Percentiles rank a stretch among this genome's conserved stretches.
Conservation (phyloP, 2,329 filamentous ascomycete genomes). For the Penicillium vulpinum region DNA sequence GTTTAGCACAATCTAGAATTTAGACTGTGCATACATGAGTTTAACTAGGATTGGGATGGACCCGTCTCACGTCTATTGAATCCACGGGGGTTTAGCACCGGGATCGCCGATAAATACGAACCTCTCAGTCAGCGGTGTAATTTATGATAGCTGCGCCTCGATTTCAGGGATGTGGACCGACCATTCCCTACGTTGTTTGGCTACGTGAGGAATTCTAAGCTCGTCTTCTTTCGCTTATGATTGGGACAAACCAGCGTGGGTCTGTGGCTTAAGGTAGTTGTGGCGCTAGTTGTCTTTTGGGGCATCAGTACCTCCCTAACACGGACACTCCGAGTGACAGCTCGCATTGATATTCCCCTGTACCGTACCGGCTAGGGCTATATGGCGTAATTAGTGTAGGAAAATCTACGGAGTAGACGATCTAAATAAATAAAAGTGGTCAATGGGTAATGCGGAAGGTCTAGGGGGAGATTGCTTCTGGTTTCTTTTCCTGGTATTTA, state of each 20-base stretch:
- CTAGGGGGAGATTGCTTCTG: not conserved
- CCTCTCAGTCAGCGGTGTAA: slow-evolving; percentile 19
- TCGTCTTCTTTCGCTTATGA: not conserved
- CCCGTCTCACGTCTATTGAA: not conserved
- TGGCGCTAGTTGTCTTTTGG: slow-evolving; percentile 5
- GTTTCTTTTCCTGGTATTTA: not conserved
- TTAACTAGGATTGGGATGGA: not conserved
- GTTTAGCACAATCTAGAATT: not conserved
- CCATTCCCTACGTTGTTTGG: not conserved
- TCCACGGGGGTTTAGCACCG: slow-evolving; percentile 10
- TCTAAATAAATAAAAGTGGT: not conserved
- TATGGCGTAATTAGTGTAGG: slow-evolving; percentile 1
- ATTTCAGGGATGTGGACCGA: not conserved
- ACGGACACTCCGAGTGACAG: slow-evolving; percentile 9
- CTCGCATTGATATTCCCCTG: not conserved
- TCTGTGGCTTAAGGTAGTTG: slow-evolving; percentile 4
- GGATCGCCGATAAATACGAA: slow-evolving; percentile 23
- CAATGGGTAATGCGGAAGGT: not conserved
- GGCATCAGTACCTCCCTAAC: not conserved
- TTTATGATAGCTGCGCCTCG: slow-evolving; percentile 14
- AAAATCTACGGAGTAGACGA: not conserved
- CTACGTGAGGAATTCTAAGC: not conserved
- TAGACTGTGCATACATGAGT: slow-evolving; percentile 4
- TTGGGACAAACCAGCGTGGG: not conserved
- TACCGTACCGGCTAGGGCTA: slow-evolving; percentile 7